phyloP scores from a whole-genome alignment of 2,329 filamentous ascomycete species.

The Pestalotiopsis sp. region DNA sequence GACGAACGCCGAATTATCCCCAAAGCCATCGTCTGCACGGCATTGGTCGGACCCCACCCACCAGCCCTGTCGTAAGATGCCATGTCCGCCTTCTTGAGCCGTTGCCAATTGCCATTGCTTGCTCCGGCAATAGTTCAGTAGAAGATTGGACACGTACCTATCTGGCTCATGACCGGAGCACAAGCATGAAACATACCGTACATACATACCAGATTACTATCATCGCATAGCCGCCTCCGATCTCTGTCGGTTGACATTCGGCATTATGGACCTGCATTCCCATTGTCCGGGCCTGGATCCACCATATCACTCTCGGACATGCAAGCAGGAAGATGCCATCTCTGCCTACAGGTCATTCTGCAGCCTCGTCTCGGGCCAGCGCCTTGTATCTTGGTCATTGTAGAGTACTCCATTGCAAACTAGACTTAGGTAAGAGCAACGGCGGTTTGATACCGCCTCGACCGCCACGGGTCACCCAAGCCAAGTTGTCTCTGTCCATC shows the following conservation, averaged over 20 bases:
- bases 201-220: not conserved
- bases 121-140: not conserved
- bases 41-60: not conserved
- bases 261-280: not conserved
- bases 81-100: not conserved
- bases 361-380: not conserved
- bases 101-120: not conserved
- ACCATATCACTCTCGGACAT: not conserved
- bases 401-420: no score
- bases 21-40: conserved; percentile 1
- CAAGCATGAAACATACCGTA: not conserved
- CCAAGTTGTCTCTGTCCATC: no score
- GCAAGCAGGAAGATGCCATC: not conserved
- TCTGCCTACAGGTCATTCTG: not conserved
- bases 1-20: conserved; percentile 9
- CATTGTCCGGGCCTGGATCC: not conserved
- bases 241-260: not conserved
- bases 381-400: not conserved
- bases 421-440: no score
- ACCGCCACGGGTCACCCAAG: no score
- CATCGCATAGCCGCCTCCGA: not conserved
- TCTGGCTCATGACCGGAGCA: not conserved
- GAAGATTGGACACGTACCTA: not conserved
- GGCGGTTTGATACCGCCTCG: no score
- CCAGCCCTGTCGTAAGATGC: not conserved